Evolutionary conservation across 805 yeast genomes (phyloP).

Genomic region (Myxozyma neglecta): DNA sequence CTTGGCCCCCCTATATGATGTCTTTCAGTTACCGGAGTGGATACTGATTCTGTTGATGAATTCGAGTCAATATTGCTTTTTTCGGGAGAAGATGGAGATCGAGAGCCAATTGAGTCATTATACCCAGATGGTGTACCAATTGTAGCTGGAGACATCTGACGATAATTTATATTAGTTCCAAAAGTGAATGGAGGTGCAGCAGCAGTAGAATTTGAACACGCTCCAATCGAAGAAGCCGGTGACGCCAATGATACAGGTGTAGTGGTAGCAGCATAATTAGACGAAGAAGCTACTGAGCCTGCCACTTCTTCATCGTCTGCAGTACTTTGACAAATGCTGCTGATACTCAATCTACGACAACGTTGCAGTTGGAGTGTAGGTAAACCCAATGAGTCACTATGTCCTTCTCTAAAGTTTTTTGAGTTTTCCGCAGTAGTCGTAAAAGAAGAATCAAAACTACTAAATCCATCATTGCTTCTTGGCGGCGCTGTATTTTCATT

Average conservation of each 20-base stretch:
- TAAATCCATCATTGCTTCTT: background rate
- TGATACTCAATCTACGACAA: background rate
- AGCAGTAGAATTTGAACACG: background rate
- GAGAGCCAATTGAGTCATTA: too few relatives aligned
- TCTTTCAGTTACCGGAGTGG: background rate
- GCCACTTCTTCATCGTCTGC: constrained; percentile 16
- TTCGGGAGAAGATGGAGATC: too few relatives aligned
- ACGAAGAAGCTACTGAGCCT: background rate
- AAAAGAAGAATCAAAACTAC: too few relatives aligned
- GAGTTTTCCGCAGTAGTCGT: too few relatives aligned
- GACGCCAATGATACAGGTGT: background rate
- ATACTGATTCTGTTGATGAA: too few relatives aligned
- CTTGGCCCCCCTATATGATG: constrained; percentile 3
- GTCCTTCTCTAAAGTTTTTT: too few relatives aligned
- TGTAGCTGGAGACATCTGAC: background rate
- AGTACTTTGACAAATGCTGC: background rate
- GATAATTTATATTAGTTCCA: background rate
- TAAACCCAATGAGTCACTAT: too few relatives aligned
- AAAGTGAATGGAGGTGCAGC: background rate
- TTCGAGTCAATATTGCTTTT: too few relatives aligned
- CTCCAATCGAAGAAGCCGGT: background rate
- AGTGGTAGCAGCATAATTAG: background rate
- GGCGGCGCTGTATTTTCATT: background rate
- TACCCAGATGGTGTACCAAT: background rate
- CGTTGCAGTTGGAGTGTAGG: background rate